Conservation (phyloP, 768 basidiomycete genomes). For the Lactarius vividus region DNA sequence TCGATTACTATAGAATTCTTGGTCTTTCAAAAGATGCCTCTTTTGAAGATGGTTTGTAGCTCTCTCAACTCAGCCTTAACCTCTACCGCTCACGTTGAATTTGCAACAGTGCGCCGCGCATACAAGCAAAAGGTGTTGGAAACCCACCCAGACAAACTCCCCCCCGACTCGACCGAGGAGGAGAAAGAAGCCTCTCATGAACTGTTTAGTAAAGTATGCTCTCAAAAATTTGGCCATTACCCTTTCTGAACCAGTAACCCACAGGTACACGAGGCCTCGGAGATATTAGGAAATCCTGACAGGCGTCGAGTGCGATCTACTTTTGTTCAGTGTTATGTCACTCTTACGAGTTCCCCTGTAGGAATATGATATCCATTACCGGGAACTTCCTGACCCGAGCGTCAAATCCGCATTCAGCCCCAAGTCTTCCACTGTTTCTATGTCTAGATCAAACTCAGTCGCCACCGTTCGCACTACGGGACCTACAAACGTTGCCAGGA, state of each 20-base stretch:
- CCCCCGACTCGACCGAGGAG: constrained; percentile 47
- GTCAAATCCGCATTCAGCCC: constrained; percentile 18
- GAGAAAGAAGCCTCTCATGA: constrained; percentile 54
- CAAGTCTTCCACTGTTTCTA: constrained; percentile 14
- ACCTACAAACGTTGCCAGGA: constrained; percentile 10
- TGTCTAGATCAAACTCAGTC: constrained; percentile 15
- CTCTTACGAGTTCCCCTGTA: constrained; percentile 8
- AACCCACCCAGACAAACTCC: constrained; percentile 73
- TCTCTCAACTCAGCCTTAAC: not conserved
- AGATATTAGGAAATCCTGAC: constrained; percentile 51
- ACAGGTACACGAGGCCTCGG: constrained; percentile 64
- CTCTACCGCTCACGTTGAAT: constrained; percentile 3
- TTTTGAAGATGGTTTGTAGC: constrained; percentile 18
- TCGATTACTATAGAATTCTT: constrained; percentile 20
- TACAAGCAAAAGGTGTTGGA: constrained; percentile 66
- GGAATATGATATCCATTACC: constrained; percentile 27
- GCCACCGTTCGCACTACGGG: constrained; percentile 17
- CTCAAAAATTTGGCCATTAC: not conserved
- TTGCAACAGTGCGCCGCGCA: constrained; percentile 54
- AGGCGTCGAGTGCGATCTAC: constrained; percentile 51
- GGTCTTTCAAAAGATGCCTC: constrained; percentile 15
- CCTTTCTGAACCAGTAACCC: constrained; percentile 29
- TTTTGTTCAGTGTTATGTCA: not conserved
- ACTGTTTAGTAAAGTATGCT: constrained; percentile 57
- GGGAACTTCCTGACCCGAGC: constrained; percentile 20